Evolutionary conservation across 2,329 filamentous ascomycete species (phyloP).

Genomic region (Penicillium decumbens): DNA sequence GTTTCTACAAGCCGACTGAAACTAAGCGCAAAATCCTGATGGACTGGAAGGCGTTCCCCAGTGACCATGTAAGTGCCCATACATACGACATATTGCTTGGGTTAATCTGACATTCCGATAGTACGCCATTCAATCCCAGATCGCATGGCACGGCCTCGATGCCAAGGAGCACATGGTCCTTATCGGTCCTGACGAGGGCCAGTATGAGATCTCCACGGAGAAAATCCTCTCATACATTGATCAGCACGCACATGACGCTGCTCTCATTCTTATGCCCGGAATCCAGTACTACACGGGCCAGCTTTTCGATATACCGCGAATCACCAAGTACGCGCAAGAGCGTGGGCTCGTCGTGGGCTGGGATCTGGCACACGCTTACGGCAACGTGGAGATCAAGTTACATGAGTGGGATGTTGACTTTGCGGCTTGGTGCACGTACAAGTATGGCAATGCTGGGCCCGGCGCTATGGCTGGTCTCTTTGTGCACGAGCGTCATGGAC

Average conservation of each 20-base stretch:
- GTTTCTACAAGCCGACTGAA: conserved; percentile 69
- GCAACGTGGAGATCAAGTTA: conserved; percentile 70
- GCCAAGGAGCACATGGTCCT: conserved; percentile 66
- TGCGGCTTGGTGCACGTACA: conserved; percentile 89
- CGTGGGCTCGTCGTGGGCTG: conserved; percentile 70
- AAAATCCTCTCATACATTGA: conserved; percentile 69
- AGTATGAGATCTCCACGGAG: conserved; percentile 61
- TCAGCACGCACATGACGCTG: conserved; percentile 64
- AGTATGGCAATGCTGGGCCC: conserved; percentile 82
- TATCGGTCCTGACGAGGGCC: conserved; percentile 58
- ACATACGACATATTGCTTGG: background rate
- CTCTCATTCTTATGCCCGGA: conserved; percentile 73
- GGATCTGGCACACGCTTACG: conserved; percentile 80
- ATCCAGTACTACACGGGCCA: conserved; percentile 92
- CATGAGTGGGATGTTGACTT: conserved; percentile 90
- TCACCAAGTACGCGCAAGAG: conserved; percentile 68
- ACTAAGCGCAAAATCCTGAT: conserved; percentile 69
- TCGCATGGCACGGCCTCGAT: conserved; percentile 64
- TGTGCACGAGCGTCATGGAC: conserved; percentile 68
- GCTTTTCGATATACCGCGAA: conserved; percentile 71
- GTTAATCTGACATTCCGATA: conserved; percentile 33
- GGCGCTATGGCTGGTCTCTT: conserved; percentile 74
- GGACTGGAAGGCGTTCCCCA: conserved; percentile 83
- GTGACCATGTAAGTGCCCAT: conserved; percentile 60
- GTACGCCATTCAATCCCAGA: conserved; percentile 79